Evolutionary conservation across 495 filamentous ascomycete species (phyloP).

Genomic region (Xylaria venustula): DNA sequence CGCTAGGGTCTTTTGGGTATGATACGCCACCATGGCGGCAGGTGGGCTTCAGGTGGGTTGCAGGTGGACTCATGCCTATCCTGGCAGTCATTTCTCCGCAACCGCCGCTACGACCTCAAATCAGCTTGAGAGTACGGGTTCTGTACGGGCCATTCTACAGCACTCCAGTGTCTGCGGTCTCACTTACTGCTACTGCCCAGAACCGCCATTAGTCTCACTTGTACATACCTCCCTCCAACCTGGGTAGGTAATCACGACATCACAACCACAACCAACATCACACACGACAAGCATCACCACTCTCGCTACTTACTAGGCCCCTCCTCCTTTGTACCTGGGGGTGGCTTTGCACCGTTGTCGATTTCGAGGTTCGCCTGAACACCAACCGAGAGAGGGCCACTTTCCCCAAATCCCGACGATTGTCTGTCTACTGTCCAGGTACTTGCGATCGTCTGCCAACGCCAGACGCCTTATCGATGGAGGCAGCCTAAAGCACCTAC

Average conservation of each 20-base stretch:
- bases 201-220: too few species aligned
- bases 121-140: neutral
- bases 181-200: neutral
- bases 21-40: neutral
- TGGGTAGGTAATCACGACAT: conserved; percentile 17
- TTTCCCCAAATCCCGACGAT: too few species aligned
- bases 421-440: neutral
- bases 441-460: neutral
- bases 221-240: neutral
- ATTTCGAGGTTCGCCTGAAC: too few species aligned
- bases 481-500: neutral
- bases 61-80: neutral
- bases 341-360: too few species aligned
- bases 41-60: neutral
- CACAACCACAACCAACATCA: neutral
- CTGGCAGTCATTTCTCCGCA: neutral
- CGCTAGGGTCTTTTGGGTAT: neutral
- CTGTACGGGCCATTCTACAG: neutral
- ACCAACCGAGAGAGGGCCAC: too few species aligned
- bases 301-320: too few species aligned
- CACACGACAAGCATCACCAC: neutral
- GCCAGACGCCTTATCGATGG: neutral
- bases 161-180: neutral
- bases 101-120: conserved; percentile 1
- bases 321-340: too few species aligned